These are phyloP conservation scores for Kingdonia uniflora DNA, from an alignment of 164 flowering plant genomes.

Conservation along the genomic window DNA sequence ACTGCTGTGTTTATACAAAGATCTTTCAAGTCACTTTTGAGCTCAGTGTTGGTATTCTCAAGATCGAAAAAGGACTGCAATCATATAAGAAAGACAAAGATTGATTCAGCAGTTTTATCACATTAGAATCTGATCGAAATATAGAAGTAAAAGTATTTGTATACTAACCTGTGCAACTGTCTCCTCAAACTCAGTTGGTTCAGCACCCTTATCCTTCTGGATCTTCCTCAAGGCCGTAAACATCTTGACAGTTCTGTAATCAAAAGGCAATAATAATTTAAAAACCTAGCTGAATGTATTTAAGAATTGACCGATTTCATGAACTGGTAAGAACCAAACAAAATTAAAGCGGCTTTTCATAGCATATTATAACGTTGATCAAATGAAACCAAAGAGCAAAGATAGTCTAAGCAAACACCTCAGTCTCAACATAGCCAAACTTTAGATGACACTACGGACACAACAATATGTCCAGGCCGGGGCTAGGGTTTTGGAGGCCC, in stretches of 20 bases:
- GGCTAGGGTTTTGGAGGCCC: too few species aligned
- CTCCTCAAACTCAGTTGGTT: conserved; percentile 56
- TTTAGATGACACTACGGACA: too few species aligned
- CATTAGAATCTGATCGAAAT: background rate
- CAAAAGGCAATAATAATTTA: background rate
- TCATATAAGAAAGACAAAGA: background rate
- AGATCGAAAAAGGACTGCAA: conserved; percentile 64
- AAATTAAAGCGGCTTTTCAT: too few species aligned
- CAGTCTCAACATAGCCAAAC: too few species aligned
- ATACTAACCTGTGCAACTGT: conserved; percentile 58
- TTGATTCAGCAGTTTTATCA: background rate
- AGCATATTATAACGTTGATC: too few species aligned
- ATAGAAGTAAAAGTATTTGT: background rate
- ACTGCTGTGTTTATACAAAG: conserved; percentile 61
- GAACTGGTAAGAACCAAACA: too few species aligned
- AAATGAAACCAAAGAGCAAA: too few species aligned
- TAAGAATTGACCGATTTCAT: too few species aligned
- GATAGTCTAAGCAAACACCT: too few species aligned
- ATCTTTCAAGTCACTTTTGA: conserved; percentile 71
- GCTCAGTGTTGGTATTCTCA: conserved; percentile 56
- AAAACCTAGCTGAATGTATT: background rate
- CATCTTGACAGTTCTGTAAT: conserved; percentile 28
- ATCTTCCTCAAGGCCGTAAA: conserved; percentile 47
- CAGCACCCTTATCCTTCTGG: conserved; percentile 53
- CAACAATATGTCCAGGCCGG: too few species aligned